Conservation (phyloP, 2,329 filamentous ascomycete genomes). For the Cladorrhinum sp. region DNA sequence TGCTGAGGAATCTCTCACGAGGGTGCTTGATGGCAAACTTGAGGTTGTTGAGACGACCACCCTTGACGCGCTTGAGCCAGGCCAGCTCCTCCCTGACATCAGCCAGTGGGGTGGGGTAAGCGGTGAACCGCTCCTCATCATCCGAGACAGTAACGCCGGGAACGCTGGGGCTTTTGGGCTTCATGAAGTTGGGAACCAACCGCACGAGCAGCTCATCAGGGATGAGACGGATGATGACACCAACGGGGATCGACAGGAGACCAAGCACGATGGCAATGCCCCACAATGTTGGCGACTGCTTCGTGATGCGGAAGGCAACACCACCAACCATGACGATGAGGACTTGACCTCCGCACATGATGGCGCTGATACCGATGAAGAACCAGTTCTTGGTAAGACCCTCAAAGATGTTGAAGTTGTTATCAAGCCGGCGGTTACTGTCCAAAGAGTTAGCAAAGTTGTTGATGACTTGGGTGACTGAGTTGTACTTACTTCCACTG, state of each 20-base stretch:
- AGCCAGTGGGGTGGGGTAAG: conserved; percentile 68
- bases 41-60: conserved; percentile 76
- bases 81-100: conserved; percentile 78
- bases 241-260: conserved; percentile 79
- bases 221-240: conserved; percentile 74
- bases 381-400: conserved; percentile 81
- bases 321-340: conserved; percentile 89
- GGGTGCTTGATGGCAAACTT: conserved; percentile 76
- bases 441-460: conserved; percentile 11
- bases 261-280: conserved; percentile 82
- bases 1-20: conserved; percentile 63
- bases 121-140: conserved; percentile 59
- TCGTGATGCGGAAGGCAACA: conserved; percentile 70
- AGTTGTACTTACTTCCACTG: conserved; percentile 76
- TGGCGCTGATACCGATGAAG: conserved; percentile 78
- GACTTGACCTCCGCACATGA: conserved; percentile 87
- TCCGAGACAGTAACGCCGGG: conserved; percentile 62
- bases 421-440: conserved; percentile 87
- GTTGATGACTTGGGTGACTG: not conserved
- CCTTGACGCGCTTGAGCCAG: conserved; percentile 77
- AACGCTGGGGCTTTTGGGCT: conserved; percentile 42
- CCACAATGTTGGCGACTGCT: conserved; percentile 75
- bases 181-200: conserved; percentile 53
- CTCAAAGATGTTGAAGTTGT: conserved; percentile 93
- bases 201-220: conserved; percentile 66